These are phyloP conservation scores for Rhizopogon rudus DNA, from an alignment of 768 basidiomycete species.

Conservation along the genomic window DNA sequence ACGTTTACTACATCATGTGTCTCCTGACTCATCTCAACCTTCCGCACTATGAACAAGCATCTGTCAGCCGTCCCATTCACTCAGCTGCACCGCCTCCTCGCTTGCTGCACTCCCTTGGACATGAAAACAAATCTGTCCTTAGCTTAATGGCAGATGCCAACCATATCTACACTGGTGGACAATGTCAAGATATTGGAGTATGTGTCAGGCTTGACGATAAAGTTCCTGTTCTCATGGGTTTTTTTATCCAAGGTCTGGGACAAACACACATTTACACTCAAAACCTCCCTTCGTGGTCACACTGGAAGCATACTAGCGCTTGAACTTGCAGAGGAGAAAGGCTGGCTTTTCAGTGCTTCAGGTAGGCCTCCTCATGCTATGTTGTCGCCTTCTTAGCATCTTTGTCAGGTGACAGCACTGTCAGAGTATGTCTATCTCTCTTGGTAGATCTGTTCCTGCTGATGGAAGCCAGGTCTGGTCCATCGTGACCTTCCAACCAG, in stretches of 20 bases:
- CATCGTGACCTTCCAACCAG: slow-evolving; percentile 54
- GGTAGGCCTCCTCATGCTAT: slow-evolving; percentile 38
- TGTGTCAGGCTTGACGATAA: slow-evolving; percentile 40
- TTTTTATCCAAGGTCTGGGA: slow-evolving; percentile 71
- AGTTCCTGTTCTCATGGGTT: background rate
- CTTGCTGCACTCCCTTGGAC: slow-evolving; percentile 67
- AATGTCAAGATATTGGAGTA: slow-evolving; percentile 56
- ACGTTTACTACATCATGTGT: slow-evolving; percentile 10
- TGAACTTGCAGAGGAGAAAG: slow-evolving; percentile 66
- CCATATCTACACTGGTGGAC: slow-evolving; percentile 82
- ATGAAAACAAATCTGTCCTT: slow-evolving; percentile 64
- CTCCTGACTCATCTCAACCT: background rate
- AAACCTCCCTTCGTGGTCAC: slow-evolving; percentile 71
- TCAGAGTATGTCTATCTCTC: slow-evolving; percentile 51
- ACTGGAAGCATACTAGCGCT: slow-evolving; percentile 80
- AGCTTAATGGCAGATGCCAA: slow-evolving; percentile 67
- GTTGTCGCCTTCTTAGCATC: background rate
- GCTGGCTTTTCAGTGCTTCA: slow-evolving; percentile 89
- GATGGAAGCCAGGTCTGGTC: slow-evolving; percentile 66
- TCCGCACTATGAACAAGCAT: slow-evolving; percentile 33
- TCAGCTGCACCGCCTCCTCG: slow-evolving; percentile 37
- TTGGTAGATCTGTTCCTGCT: slow-evolving; percentile 1
- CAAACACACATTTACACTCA: slow-evolving; percentile 61
- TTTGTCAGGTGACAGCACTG: slow-evolving; percentile 74
- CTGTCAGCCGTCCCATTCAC: slow-evolving; percentile 53